phyloP scores from a whole-genome alignment of 1,139 yeast species.

The Lodderomyces margitis region DNA sequence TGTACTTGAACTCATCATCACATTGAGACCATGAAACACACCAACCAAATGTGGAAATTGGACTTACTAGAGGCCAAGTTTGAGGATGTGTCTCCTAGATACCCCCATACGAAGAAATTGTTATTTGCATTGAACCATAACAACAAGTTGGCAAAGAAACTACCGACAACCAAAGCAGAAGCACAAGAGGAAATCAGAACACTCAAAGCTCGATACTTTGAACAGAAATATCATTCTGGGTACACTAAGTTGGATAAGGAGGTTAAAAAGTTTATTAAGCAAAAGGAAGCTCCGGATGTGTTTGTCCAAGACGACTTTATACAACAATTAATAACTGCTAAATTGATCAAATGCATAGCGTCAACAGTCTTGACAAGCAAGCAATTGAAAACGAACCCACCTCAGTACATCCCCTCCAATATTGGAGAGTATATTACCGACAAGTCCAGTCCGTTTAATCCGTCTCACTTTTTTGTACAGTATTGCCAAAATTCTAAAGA shows the following conservation, averaged over 20 bases:
- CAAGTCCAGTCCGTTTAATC: slow-evolving; percentile 34
- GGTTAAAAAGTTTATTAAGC: slow-evolving; percentile 28
- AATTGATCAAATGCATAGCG: slow-evolving; percentile 30
- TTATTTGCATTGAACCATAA: slow-evolving; percentile 45
- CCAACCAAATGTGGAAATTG: slow-evolving; percentile 42
- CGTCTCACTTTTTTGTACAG: slow-evolving; percentile 48
- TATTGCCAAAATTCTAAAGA: slow-evolving; percentile 42
- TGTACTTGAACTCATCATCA: slow-evolving; percentile 7
- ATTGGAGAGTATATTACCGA: slow-evolving; percentile 24
- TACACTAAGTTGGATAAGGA: slow-evolving; percentile 40
- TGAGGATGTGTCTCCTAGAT: slow-evolving; percentile 47
- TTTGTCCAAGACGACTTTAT: slow-evolving; percentile 20
- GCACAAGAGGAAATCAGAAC: slow-evolving; percentile 44
- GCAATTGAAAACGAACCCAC: slow-evolving; percentile 30
- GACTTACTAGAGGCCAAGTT: slow-evolving; percentile 53
- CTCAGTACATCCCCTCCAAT: slow-evolving; percentile 30
- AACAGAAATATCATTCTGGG: slow-evolving; percentile 51
- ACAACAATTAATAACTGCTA: slow-evolving; percentile 30
- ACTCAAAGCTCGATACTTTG: slow-evolving; percentile 46
- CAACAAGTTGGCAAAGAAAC: slow-evolving; percentile 40
- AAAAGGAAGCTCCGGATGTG: slow-evolving; percentile 20
- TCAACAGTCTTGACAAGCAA: slow-evolving; percentile 25
- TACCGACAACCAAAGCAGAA: slow-evolving; percentile 38
- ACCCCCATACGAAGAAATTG: slow-evolving; percentile 50
- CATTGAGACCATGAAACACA: slow-evolving; percentile 10